Base-by-base conservation (phyloP, 2,329 filamentous ascomycete species). In the Aspergillus sp. region DNA sequence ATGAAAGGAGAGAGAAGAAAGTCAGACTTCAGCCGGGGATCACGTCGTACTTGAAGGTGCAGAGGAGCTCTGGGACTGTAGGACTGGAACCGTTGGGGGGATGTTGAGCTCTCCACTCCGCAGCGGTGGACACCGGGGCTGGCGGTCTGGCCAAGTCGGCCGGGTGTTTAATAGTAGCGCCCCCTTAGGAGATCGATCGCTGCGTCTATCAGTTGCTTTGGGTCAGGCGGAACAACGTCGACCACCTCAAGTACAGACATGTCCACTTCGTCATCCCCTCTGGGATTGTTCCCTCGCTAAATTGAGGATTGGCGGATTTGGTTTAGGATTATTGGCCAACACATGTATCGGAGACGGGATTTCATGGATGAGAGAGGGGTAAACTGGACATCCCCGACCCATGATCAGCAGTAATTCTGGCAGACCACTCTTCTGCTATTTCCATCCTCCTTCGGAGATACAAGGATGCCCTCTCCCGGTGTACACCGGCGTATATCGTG, bases 101-200 rank as follows among this genome's bases (percentile, higher is more conserved):
- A 41, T 47, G 50, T 48, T 48, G 56, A 56, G 53, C 50, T 58
- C 49, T 52, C 53, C 43, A 49, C 53, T 50, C 52, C 45, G 44
- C 26, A 22, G 41, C 48, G 49, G 48, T 53, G 55, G 52, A 56
- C 39, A 48, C 48, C 49, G 24, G 52, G 48, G 49, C 49, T 43
- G 52, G 54, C 49, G 59, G 61, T 61, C 61, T 63, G 43, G 61
- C 61, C 61, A 62, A 62, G 61, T 59, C 61, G 55, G 50, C 53
- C 48, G 54, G 60, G 48, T 58, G 53, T 45, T 56, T 57, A 62
- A 60, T 62, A 58, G 48, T 61, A 51, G 41, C 55, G 41, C 50
- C 58, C 58, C 48, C 51, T 52, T 50, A 48, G 44, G 50, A 58
- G 55, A 52, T 45, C 48, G 44, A 55, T 60, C 55, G 44, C 51